Conservation (phyloP, 2,329 filamentous ascomycete genomes). For the Colletotrichum scovillei region DNA sequence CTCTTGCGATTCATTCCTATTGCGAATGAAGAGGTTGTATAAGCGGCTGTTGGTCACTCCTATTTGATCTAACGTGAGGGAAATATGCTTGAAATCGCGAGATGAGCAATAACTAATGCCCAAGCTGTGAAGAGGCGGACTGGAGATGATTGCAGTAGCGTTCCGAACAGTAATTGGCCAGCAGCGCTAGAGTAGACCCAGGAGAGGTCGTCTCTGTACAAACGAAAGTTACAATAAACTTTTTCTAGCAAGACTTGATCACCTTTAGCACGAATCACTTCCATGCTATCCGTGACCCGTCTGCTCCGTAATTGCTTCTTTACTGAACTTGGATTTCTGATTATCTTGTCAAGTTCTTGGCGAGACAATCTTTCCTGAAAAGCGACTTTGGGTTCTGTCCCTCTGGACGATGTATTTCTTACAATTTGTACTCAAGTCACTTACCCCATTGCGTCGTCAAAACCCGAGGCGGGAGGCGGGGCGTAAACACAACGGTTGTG, state of each 20-base stretch:
- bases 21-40: not conserved
- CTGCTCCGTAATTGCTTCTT: not conserved
- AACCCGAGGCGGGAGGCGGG: not conserved
- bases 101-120: no score
- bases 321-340: not conserved
- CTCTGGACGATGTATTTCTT: not conserved
- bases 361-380: no score
- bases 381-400: not conserved
- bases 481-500: not conserved
- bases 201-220: not conserved
- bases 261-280: not conserved
- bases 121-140: no score
- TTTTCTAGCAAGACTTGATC: not conserved
- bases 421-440: not conserved
- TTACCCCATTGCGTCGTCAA: not conserved
- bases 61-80: not conserved
- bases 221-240: not conserved
- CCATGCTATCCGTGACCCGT: not conserved
- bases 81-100: not conserved
- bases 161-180: not conserved
- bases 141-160: no score
- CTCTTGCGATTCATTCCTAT: slow-evolving; percentile 10
- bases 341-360: not conserved
- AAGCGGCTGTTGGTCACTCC: not conserved
- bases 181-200: not conserved